These are phyloP conservation scores for Colletotrichum euphorbiae DNA, from an alignment of 2,329 filamentous ascomycete species.

Conservation along the genomic window DNA sequence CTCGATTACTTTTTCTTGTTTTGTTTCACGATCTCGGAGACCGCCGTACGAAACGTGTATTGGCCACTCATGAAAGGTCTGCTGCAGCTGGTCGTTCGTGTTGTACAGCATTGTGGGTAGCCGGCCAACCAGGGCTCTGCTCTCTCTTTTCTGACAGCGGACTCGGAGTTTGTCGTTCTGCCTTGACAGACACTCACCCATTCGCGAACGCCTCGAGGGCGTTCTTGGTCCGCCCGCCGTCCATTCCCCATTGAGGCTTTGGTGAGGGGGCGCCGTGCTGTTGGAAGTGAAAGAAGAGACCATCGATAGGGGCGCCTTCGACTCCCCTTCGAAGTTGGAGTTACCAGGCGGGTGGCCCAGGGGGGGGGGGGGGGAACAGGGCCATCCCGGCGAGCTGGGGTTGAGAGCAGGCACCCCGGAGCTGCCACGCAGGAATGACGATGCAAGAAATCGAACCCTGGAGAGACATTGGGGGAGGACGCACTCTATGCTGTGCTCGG, in stretches of 20 bases:
- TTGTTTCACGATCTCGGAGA: conserved; percentile 11
- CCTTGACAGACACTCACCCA: conserved; percentile 14
- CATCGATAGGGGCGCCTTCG: background rate
- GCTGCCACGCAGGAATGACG: conserved; percentile 21
- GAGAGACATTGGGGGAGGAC: conserved; percentile 15
- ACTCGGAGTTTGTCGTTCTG: conserved; percentile 6
- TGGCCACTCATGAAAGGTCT: background rate
- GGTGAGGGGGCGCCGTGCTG: background rate
- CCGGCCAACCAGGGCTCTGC: background rate
- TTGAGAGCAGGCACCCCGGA: conserved; percentile 17
- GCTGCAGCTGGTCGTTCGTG: conserved; percentile 18
- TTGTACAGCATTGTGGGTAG: conserved; percentile 1
- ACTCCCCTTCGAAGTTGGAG: background rate
- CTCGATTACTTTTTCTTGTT: background rate
- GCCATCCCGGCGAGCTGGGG: conserved; percentile 13
- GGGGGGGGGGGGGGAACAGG: conserved; percentile 1
- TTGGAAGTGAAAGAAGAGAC: background rate
- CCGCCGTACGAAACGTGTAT: background rate
- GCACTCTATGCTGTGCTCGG: conserved; percentile 1
- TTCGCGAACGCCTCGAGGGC: conserved; percentile 8
- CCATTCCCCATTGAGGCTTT: conserved; percentile 18
- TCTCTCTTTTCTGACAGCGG: conserved; percentile 1
- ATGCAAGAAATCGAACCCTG: conserved; percentile 30
- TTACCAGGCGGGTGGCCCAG: conserved; percentile 35
- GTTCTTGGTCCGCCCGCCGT: background rate